phyloP scores from a whole-genome alignment of 208 protist species.

The Crithidia thermophila region DNA sequence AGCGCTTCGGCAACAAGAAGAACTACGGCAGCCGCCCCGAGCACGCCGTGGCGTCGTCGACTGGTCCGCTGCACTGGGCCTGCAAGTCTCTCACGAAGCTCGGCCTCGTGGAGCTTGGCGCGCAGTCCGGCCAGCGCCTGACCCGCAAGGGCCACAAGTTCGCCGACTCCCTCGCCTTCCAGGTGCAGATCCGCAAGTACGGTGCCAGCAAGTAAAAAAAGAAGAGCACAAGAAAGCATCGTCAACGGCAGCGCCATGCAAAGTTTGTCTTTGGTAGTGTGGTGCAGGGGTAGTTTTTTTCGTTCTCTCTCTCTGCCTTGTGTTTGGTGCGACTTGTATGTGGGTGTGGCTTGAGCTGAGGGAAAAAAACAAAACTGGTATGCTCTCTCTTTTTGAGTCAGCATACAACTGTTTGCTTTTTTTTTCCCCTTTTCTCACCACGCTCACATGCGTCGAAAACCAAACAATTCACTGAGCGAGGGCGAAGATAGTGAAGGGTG shows the following conservation, averaged over 20 bases:
- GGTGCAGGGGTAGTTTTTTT: too few relatives aligned
- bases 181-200: constrained; percentile 83
- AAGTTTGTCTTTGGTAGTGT: too few relatives aligned
- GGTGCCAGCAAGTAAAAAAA: constrained; percentile 13
- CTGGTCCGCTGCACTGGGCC: constrained; percentile 92
- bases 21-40: constrained; percentile 88
- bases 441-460: too few relatives aligned
- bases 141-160: constrained; percentile 95
- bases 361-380: too few relatives aligned
- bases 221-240: background rate
- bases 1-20: constrained; percentile 94
- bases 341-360: too few relatives aligned
- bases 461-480: too few relatives aligned
- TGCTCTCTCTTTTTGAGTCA: too few relatives aligned
- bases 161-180: constrained; percentile 95
- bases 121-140: constrained; percentile 88
- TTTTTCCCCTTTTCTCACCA: too few relatives aligned
- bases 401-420: too few relatives aligned
- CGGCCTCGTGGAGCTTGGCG: constrained; percentile 89
- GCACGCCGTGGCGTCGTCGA: constrained; percentile 86
- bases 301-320: background rate
- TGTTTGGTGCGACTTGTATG: background rate
- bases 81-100: constrained; percentile 96
- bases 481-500: too few relatives aligned
- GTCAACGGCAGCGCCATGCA: too few relatives aligned